Evolutionary conservation across 176 grass and related monocot species (phyloP), one percentile per base, ranked within the genome.

Genomic region (Musa acuminata): DNA sequence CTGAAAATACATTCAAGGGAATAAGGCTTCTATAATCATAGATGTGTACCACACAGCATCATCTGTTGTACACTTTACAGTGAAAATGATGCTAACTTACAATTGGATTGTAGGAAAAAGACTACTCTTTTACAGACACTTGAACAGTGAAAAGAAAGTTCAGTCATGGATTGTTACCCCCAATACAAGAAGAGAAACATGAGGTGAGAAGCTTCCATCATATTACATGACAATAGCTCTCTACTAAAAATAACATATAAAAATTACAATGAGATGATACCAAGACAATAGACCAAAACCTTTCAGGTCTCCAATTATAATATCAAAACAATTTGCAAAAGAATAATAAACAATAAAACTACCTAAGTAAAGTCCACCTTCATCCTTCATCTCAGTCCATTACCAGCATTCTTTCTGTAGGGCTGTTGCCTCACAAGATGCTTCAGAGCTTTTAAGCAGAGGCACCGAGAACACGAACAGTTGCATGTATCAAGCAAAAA

Each of bases 281-380:
- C 48, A 51, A 51, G 12, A 11, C 65, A 67, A 35, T 2, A 48
- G 65, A 13, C 65, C 65, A 1, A 70, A 21, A 70, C 17, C 48
- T 70, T n/a, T 70, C 17, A 50, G 25, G 10, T 49, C 67, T 50
- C 29, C 25, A 35, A 20, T 19, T 4, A 48, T 20, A 20, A 19
- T 49, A 48, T 60, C 35, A 20, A 51, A 20, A 70, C 67, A 70
- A 70, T 49, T 50, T 70, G 17, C 16, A 70, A 70, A 70, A 50
- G 48, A 50, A 51, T 50, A 50, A 51, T 50, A 51, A 70, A 50
- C 48, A 70, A 70, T 49, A 17, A 21, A 51, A 21, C 12, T 20
- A 50, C 19, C 57, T 60, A 60, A 65, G 62, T 64, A 11, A 9
- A 11, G 57, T 25, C 9, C 43, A 51, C 43, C 67, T 70, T 51